These are phyloP conservation scores for Penicillium canariense DNA, from an alignment of 495 filamentous ascomycete species.

Conservation along the genomic window DNA sequence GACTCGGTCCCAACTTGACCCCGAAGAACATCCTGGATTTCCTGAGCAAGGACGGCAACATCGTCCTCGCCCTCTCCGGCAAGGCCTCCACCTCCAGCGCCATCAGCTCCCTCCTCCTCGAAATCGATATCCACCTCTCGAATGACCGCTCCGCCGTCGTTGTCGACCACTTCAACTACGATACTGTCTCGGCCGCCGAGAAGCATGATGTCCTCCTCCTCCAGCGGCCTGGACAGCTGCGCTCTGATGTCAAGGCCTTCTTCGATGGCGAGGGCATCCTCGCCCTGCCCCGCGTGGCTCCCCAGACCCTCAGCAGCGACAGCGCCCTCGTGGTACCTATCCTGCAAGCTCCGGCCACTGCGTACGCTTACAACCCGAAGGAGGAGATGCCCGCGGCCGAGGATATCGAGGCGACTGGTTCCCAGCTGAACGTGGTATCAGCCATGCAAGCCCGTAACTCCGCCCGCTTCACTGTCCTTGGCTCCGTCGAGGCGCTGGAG, in stretches of 20 bases:
- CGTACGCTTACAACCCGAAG: slow-evolving; percentile 94
- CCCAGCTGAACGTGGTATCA: slow-evolving; percentile 77
- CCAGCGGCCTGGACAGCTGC: slow-evolving; percentile 57
- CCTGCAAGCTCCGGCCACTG: slow-evolving; percentile 72
- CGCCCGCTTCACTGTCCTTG: slow-evolving; percentile 83
- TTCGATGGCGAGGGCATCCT: slow-evolving; percentile 70
- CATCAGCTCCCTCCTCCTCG: slow-evolving; percentile 79
- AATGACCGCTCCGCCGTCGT: slow-evolving; percentile 76
- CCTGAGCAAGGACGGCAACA: slow-evolving; percentile 86
- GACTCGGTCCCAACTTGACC: slow-evolving; percentile 82
- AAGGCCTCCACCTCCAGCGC: slow-evolving; percentile 69
- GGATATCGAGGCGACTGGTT: slow-evolving; percentile 78
- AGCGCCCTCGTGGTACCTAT: slow-evolving; percentile 75
- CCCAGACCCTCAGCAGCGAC: slow-evolving; percentile 74
- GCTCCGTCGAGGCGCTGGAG: slow-evolving; percentile 80
- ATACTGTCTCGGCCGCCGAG: slow-evolving; percentile 68
- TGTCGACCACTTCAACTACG: slow-evolving; percentile 95
- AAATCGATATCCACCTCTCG: slow-evolving; percentile 90
- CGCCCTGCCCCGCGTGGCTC: slow-evolving; percentile 76
- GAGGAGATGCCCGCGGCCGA: slow-evolving; percentile 73
- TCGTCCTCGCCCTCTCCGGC: slow-evolving; percentile 82
- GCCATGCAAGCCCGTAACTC: slow-evolving; percentile 89
- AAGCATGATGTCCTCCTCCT: slow-evolving; percentile 87
- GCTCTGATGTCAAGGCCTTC: slow-evolving; percentile 72
- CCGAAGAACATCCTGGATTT: slow-evolving; percentile 87